Base-by-base conservation (phyloP, 2,329 filamentous ascomycete species). In the Hypoxylon sp. region DNA sequence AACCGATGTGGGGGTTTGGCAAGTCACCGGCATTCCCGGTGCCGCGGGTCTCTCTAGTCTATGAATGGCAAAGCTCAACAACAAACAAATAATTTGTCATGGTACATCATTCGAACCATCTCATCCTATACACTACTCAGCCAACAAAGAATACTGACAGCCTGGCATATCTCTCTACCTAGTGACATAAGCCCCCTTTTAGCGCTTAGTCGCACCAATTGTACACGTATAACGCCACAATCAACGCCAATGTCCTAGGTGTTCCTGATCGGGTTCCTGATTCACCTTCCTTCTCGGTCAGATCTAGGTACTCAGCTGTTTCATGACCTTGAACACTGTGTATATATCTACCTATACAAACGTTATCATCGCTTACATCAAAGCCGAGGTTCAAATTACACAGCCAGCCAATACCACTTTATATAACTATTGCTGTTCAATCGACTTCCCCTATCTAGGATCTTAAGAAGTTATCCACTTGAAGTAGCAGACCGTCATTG, bases 51-150 rank as follows among this genome's bases (percentile, higher is more conserved):
- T 48, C 13, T 22, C 19, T 22, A 37, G 10, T 11, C 31, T 48
- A 48, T 26, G 46, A 10, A 58, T 58, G 42, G 33, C 54, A 47
- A 58, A 48, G 33, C 31, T 31, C 39, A 19, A 33, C 39, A 46
- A 46, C 13, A 33, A 13, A 13, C 5, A 17, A n/a, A 37, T 31
- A 31, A 26, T 57, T 57, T 57, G 53, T 58, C 44, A 33, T 44
- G 6, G 39, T 26, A 8, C 13, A 22, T 26, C n/a, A 26, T 17
- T 17, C 26, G 3, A 29, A 42, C 33, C 13, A 54, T 19, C 14
- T 42, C 39, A 44, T 44, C 39, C 22, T 19, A 22, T 44, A 22
- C 3, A 22, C 19, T 22, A 17, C 19, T 22, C 3, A 44, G 14
- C 39, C 39, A 19, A 10, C 19, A 17, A 44, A 22, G 2, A 44